phyloP scores from a whole-genome alignment of 305 asterid species.

The Ajuga reptans region DNA sequence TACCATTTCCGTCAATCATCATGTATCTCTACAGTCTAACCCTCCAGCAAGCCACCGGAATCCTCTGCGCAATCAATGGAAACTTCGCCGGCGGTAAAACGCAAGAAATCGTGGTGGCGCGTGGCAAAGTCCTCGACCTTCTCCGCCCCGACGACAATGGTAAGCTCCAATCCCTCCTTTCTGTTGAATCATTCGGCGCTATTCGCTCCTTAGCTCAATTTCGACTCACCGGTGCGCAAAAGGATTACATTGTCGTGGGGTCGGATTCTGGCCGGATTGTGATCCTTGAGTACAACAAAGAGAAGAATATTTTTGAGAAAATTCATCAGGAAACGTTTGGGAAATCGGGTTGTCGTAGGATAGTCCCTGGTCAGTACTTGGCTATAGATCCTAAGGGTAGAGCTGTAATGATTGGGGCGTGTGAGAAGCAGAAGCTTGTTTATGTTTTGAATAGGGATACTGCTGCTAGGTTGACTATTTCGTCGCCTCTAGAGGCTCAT shows the following conservation, averaged over 20 bases:
- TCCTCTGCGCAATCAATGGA: conserved; percentile 80
- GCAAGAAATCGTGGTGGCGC: conserved; percentile 87
- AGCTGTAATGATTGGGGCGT: conserved; percentile 96
- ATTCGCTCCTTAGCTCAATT: conserved; percentile 91
- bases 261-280: conserved; percentile 94
- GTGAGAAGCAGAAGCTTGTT: conserved; percentile 97
- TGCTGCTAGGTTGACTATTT: conserved; percentile 86
- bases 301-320: conserved; percentile 71
- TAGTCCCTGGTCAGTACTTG: conserved; percentile 91
- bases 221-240: conserved; percentile 88
- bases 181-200: conserved; percentile 82
- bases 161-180: conserved; percentile 76
- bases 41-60: conserved; percentile 86
- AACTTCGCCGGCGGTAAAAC: conserved; percentile 85
- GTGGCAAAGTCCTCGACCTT: conserved; percentile 88
- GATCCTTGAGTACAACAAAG: conserved; percentile 77
- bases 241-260: conserved; percentile 88
- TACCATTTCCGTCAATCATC: conserved; percentile 8
- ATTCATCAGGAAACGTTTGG: conserved; percentile 93
- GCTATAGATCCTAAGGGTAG: conserved; percentile 98
- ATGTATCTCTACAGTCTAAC: conserved; percentile 90
- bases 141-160: conserved; percentile 94
- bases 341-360: conserved; percentile 90
- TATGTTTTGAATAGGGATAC: conserved; percentile 96
- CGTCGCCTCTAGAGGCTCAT: conserved; percentile 94